Evolutionary conservation across 2,329 filamentous ascomycete genomes (phyloP).

Genomic region (Penicillium sp.): DNA sequence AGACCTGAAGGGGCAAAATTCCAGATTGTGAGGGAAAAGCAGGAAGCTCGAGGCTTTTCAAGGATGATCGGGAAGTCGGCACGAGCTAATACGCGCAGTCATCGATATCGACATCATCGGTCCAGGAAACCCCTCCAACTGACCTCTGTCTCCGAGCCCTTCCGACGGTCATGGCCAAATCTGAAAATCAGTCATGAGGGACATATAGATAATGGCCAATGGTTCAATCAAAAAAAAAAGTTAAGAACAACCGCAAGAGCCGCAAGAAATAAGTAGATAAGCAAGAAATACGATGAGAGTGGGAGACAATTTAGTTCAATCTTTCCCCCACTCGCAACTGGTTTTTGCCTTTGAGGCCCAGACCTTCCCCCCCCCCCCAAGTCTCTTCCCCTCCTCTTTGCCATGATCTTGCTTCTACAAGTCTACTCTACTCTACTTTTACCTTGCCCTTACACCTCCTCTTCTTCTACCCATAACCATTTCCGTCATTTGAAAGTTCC

Average conservation of each 20-base stretch:
- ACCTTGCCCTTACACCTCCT: conserved; percentile 1
- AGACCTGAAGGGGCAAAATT: conserved; percentile 19
- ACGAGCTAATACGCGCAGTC: conserved; percentile 7
- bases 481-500: neutral
- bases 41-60: conserved; percentile 4
- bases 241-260: neutral
- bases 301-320: neutral
- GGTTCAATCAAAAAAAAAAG: no score
- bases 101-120: conserved; percentile 14
- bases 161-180: conserved; percentile 1
- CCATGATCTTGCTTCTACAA: conserved; percentile 1
- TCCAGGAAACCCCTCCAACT: neutral
- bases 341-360: conserved; percentile 20
- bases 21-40: conserved; percentile 14
- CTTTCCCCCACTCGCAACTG: conserved; percentile 7
- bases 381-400: conserved; percentile 5
- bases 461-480: conserved; percentile 3
- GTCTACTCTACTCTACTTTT: conserved; percentile 7
- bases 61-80: conserved; percentile 17
- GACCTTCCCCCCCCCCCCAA: neutral
- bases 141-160: conserved; percentile 5
- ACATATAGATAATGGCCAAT: neutral
- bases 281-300: neutral
- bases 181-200: neutral
- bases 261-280: neutral